Percentiles rank a stretch among this genome's conserved stretches.
Evolutionary conservation across 768 basidiomycete species (phyloP).

Genomic region (Cystoderma amianthinum): DNA sequence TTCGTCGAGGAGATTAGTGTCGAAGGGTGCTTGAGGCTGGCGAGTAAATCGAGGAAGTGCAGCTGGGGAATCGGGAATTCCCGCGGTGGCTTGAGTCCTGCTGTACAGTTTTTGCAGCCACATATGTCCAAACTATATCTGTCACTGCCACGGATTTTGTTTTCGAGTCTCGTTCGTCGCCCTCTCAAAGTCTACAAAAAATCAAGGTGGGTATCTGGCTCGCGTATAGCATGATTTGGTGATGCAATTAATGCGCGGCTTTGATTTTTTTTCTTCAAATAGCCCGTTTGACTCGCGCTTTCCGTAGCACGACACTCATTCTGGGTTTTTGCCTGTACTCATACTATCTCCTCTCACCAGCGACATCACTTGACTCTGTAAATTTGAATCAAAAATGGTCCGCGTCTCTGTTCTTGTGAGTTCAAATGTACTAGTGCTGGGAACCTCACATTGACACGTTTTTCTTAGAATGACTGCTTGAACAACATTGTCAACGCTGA

Average conservation of each 20-base stretch:
- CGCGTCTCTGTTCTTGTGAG: constrained; percentile 83
- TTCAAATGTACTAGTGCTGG: constrained; percentile 25
- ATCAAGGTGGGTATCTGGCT: too few species aligned
- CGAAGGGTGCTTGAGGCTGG: background rate
- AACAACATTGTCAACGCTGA: constrained; percentile 99
- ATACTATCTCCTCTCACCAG: constrained; percentile 16
- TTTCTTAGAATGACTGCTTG: constrained; percentile 44
- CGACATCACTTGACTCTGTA: too few species aligned
- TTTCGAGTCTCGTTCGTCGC: too few species aligned
- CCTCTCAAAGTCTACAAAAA: too few species aligned
- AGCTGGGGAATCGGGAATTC: constrained; percentile 16
- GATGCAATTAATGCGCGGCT: too few species aligned
- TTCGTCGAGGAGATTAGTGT: too few species aligned
- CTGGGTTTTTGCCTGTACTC: constrained; percentile 44
- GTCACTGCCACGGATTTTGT: background rate
- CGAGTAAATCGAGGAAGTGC: constrained; percentile 1
- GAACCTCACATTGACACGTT: too few species aligned
- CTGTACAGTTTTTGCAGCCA: constrained; percentile 31
- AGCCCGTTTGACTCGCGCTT: constrained; percentile 76
- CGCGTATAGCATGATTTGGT: too few species aligned
- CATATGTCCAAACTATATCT: constrained; percentile 12
- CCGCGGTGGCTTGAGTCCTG: constrained; percentile 34
- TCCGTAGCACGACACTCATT: constrained; percentile 80
- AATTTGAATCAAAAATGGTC: constrained; percentile 69
- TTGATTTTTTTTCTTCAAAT: too few species aligned